These are phyloP conservation scores for Paramarasmius palmivorus DNA, from an alignment of 1,284 basidiomycete genomes.

Conservation along the genomic window DNA sequence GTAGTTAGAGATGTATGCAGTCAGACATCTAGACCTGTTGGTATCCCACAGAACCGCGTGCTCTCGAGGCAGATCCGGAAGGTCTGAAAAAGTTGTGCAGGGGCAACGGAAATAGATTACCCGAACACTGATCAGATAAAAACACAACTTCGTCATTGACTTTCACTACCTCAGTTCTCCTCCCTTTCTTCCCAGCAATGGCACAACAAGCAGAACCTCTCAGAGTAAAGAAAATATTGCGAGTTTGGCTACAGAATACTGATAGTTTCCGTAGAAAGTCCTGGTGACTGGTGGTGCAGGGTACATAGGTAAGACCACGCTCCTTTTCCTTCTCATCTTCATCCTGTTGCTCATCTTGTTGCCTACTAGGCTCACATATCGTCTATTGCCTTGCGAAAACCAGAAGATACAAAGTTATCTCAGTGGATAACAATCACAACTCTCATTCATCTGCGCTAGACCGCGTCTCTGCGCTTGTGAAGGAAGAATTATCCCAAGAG, in stretches of 20 bases:
- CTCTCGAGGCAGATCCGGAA: no score
- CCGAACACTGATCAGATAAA: constrained; percentile 6
- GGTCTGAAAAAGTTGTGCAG: no score
- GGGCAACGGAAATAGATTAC: background rate
- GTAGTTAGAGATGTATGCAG: constrained; percentile 16
- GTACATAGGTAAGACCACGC: constrained; percentile 67
- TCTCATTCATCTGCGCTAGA: constrained; percentile 75
- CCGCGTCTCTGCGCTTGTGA: constrained; percentile 80
- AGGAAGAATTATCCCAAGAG: constrained; percentile 62
- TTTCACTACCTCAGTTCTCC: background rate
- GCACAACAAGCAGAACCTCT: background rate
- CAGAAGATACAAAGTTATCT: constrained; percentile 86
- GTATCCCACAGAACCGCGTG: no score
- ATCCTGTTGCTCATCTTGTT: constrained; percentile 4
- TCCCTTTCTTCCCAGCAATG: background rate
- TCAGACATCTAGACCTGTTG: no score
- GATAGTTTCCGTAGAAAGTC: constrained; percentile 52
- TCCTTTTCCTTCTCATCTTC: constrained; percentile 8
- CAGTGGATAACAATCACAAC: constrained; percentile 94
- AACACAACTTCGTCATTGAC: background rate
- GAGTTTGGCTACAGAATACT: background rate
- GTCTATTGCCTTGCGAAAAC: constrained; percentile 86
- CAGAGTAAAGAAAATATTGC: background rate
- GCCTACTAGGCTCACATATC: constrained; percentile 89
- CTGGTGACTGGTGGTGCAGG: constrained; percentile 84